phyloP scores from a whole-genome alignment of 169 alveolate species.

The Plasmodium vinckei region DNA sequence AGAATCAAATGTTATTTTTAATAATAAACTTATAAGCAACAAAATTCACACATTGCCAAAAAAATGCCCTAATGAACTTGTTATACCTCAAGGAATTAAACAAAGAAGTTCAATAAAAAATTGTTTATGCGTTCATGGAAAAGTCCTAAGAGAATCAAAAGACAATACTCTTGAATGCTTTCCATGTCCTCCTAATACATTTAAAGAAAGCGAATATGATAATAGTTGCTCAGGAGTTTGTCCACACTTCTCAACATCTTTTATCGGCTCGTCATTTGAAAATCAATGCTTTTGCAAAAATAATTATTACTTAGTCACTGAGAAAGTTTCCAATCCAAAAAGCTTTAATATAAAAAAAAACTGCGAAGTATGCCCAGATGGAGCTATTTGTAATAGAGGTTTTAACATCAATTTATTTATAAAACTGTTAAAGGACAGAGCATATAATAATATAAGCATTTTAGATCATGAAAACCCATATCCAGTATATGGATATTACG shows the following conservation, averaged over 20 bases:
- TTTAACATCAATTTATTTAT: slow-evolving; percentile 39
- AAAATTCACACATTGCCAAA: slow-evolving; percentile 61
- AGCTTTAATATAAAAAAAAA: slow-evolving; percentile 6
- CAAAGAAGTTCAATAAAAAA: slow-evolving; percentile 60
- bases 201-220: slow-evolving; percentile 79
- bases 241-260: slow-evolving; percentile 81
- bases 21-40: slow-evolving; percentile 15
- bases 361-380: slow-evolving; percentile 61
- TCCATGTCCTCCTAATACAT: slow-evolving; percentile 81
- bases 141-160: slow-evolving; percentile 53
- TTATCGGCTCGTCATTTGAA: slow-evolving; percentile 81
- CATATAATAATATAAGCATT: slow-evolving; percentile 37
- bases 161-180: slow-evolving; percentile 53
- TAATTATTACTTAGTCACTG: slow-evolving; percentile 63
- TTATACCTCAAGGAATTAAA: slow-evolving; percentile 44
- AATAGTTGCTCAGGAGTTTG: slow-evolving; percentile 83
- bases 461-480: slow-evolving; percentile 75
- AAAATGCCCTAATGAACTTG: slow-evolving; percentile 70
- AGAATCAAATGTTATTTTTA: slow-evolving; percentile 27
- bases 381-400: slow-evolving; percentile 77
- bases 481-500: slow-evolving; percentile 68
- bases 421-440: slow-evolving; percentile 43
- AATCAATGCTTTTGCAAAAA: slow-evolving; percentile 85
- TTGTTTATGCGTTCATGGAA: slow-evolving; percentile 73
- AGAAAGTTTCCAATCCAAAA: slow-evolving; percentile 14